These are phyloP conservation scores for Bipolaris oryzae DNA, from an alignment of 2,329 filamentous ascomycete genomes.

Conservation along the genomic window DNA sequence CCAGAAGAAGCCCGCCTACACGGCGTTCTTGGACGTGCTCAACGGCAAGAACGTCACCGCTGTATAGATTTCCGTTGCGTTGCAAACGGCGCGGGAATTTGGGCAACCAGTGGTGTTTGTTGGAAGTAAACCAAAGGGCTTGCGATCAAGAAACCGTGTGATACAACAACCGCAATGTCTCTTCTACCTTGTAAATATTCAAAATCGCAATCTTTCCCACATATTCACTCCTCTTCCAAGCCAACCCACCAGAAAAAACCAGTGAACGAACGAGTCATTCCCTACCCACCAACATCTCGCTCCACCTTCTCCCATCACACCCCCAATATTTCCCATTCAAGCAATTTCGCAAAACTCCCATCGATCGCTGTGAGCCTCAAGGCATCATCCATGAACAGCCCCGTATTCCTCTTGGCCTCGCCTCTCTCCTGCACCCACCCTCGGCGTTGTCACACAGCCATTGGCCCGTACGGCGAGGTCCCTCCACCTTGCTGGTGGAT, in stretches of 20 bases:
- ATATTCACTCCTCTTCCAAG: not conserved
- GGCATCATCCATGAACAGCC: conserved; percentile 25
- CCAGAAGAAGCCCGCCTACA: conserved; percentile 43
- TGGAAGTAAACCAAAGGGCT: too few relatives aligned
- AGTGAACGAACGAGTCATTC: too few relatives aligned
- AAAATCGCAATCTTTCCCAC: too few relatives aligned
- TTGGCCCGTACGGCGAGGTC: not conserved
- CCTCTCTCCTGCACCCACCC: not conserved
- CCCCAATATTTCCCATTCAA: conserved; percentile 13
- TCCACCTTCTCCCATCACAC: not conserved
- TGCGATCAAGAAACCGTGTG: not conserved
- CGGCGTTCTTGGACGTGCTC: conserved; percentile 32
- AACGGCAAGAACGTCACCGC: conserved; percentile 20
- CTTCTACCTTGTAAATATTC: not conserved
- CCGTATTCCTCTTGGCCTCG: not conserved
- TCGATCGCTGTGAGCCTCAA: conserved; percentile 25
- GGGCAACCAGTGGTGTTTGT: too few relatives aligned
- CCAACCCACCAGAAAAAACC: too few relatives aligned
- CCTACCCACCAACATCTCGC: not conserved
- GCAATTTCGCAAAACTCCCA: conserved; percentile 7
- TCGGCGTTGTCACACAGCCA: conserved; percentile 1
- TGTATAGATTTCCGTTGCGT: not conserved
- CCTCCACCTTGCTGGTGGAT: not conserved
- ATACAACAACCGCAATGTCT: not conserved
- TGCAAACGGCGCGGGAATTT: too few relatives aligned